A percentile compares a stretch with the other conserved stretches of the same genome.
Conservation (phyloP, 768 basidiomycete species). For the Pisolithus orientalis region DNA sequence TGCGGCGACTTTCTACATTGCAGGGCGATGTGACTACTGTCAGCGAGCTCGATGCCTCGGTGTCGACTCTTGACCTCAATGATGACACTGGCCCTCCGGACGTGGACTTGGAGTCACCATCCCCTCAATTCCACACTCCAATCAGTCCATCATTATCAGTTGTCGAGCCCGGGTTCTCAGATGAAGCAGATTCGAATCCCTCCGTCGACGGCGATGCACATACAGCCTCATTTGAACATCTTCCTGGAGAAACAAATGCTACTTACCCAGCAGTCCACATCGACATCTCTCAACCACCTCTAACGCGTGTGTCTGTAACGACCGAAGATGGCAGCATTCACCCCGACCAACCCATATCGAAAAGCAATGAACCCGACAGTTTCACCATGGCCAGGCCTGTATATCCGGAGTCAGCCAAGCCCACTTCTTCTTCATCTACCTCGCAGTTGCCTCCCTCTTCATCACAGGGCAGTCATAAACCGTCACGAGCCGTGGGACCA, state of each 20-base stretch:
- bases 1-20: constrained; percentile 29
- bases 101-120: constrained; percentile 9
- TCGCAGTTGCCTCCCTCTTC: constrained; percentile 12
- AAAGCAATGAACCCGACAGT: background rate
- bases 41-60: constrained; percentile 37
- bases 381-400: background rate
- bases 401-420: constrained; percentile 15
- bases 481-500: constrained; percentile 54
- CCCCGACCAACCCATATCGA: background rate
- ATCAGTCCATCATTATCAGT: constrained; percentile 8
- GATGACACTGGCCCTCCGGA: constrained; percentile 26
- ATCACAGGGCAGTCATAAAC: constrained; percentile 29
- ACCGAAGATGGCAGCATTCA: background rate
- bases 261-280: constrained; percentile 40
- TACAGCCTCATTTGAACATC: background rate
- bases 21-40: constrained; percentile 21
- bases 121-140: constrained; percentile 21
- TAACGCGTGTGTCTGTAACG: constrained; percentile 22
- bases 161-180: constrained; percentile 18
- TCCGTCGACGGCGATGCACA: background rate
- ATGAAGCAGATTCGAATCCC: constrained; percentile 2
- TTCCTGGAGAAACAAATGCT: constrained; percentile 1
- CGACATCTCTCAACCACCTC: constrained; percentile 32
- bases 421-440: constrained; percentile 26
- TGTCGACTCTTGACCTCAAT: constrained; percentile 51